Base-by-base conservation (phyloP, 2,329 filamentous ascomycete genomes). In the Ascochyta koolunga region DNA sequence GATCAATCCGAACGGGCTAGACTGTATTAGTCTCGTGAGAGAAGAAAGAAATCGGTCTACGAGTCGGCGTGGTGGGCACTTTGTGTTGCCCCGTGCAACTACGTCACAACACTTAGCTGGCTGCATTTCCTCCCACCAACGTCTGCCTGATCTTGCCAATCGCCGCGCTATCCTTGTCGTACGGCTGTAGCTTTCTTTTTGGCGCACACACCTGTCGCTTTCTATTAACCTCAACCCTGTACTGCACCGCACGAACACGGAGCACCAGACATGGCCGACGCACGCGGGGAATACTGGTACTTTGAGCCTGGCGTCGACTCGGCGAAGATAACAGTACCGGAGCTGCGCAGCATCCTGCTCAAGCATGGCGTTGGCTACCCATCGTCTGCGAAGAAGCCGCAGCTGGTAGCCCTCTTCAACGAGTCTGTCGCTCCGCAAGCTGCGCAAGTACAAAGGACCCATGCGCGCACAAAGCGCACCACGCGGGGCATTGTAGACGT, bases 251-350 rank as follows among this genome's bases (percentile, higher is more conserved):
- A 18, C 25, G 8, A 43, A n/a, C 25, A 38, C 32, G 38, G 15
- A 16, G 33, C 7, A 18, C 13, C 40, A 31, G 33, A 33, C 27
- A 73, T 73, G 70, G 69, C 70, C 27, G 69, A 72, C 50, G 65
- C 68, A 43, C 69, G 69, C 35, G 70, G 66, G 46, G 71, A 74
- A 47, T 70, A 73, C 62, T 72, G 69, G 68, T 99, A 98, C 73
- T 87, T 98, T 27, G 86, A 93, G 70, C 84, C 90, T 49, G 90
- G 85, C 66, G 98, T 97, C 73, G 91, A 99, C 73, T 87, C 95
- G 18, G 83, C 83, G 70, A 86, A 84, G 60, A 84, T 98, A 60
- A 98, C 92, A 1, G 87, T 98, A 43, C 92, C 95, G 24, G 89
- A 89, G 39, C 81, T 99, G 65, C 90, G 95, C 67, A 93, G 90